Evolutionary conservation across 805 yeast species (phyloP).

Genomic region (Jamesozyma jinghongensis): DNA sequence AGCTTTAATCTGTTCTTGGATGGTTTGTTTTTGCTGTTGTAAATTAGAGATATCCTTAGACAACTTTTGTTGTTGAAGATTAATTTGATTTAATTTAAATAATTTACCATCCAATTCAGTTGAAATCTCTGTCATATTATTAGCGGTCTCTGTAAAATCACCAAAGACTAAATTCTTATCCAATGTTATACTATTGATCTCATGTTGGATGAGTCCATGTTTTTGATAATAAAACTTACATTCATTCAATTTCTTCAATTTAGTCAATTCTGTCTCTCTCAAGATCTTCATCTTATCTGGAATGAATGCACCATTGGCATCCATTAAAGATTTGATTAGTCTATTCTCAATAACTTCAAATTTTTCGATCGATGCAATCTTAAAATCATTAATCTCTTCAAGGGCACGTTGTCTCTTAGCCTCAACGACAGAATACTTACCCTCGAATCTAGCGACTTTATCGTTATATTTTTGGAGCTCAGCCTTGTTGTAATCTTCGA

Average conservation of each 20-base stretch:
- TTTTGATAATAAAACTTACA: slow-evolving; percentile 15
- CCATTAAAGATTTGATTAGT: slow-evolving; percentile 16
- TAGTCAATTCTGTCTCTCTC: slow-evolving; percentile 21
- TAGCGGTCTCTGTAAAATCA: slow-evolving; percentile 17
- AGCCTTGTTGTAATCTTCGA: slow-evolving; percentile 10
- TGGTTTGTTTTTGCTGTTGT: slow-evolving; percentile 8
- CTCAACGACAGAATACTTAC: slow-evolving; percentile 13
- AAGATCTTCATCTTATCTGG: slow-evolving; percentile 18
- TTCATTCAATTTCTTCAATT: slow-evolving; percentile 20
- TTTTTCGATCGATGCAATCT: slow-evolving; percentile 17
- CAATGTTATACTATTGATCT: slow-evolving; percentile 19
- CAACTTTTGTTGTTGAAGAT: slow-evolving; percentile 12
- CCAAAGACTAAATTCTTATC: slow-evolving; percentile 14
- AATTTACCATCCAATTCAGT: slow-evolving; percentile 24
- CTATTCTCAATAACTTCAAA: slow-evolving; percentile 20
- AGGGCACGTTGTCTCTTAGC: slow-evolving; percentile 16
- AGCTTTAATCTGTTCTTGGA: slow-evolving; percentile 15
- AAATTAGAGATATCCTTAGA: slow-evolving; percentile 16
- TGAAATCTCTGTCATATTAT: slow-evolving; percentile 16
- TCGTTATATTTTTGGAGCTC: slow-evolving; percentile 14
- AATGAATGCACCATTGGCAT: slow-evolving; percentile 15
- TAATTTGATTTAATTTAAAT: slow-evolving; percentile 17
- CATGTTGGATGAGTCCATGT: slow-evolving; percentile 19
- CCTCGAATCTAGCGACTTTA: slow-evolving; percentile 16
- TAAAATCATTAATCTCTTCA: slow-evolving; percentile 16